Evolutionary conservation across 129 eudicot genomes (phyloP).

Genomic region (Flaveria trinervia): DNA sequence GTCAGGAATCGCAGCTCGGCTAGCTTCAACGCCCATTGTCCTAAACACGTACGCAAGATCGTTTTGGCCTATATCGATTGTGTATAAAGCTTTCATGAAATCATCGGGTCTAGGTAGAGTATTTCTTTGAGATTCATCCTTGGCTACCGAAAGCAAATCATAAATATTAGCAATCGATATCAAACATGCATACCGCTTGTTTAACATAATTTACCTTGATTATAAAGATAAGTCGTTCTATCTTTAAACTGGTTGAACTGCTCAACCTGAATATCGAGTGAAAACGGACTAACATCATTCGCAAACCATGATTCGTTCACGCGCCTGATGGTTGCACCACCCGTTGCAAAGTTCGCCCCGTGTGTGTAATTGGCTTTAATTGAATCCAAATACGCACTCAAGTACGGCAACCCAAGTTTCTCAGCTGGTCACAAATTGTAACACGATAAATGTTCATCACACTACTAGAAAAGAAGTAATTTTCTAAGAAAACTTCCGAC

Average conservation of each 20-base stretch:
- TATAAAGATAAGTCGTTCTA: constrained; percentile 55
- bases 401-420: constrained; percentile 52
- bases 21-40: constrained; percentile 39
- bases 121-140: constrained; percentile 29
- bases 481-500: no score
- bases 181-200: neutral
- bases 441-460: neutral
- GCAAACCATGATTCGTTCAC: constrained; percentile 55
- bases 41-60: constrained; percentile 52
- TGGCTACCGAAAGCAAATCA: constrained; percentile 26
- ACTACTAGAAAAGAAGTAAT: no score
- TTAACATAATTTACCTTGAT: constrained; percentile 41
- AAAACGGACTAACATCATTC: constrained; percentile 56
- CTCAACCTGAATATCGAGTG: constrained; percentile 63
- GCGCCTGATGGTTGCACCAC: constrained; percentile 71
- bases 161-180: neutral
- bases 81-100: constrained; percentile 61
- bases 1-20: constrained; percentile 40
- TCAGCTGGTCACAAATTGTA: constrained; percentile 45
- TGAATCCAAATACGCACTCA: constrained; percentile 71
- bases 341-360: constrained; percentile 84
- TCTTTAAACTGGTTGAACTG: constrained; percentile 64
- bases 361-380: constrained; percentile 54
- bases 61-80: constrained; percentile 80
- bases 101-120: constrained; percentile 58